Conservation (phyloP, 306 rosid genomes). For the Cicer judaicum region DNA sequence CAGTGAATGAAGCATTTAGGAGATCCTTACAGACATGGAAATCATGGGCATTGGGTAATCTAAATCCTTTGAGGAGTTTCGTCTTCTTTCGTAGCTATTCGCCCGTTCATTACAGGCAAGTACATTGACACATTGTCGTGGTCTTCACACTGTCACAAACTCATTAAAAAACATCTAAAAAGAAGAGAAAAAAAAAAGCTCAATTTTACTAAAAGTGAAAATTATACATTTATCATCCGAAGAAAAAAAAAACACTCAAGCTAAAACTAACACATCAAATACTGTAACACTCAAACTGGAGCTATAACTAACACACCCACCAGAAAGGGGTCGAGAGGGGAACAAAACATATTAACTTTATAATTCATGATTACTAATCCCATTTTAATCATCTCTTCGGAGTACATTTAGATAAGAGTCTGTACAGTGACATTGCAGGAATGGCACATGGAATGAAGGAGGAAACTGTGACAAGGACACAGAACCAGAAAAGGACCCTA, state of each 20-base stretch:
- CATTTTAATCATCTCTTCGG: not conserved
- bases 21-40: constrained; percentile 81
- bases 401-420: constrained; percentile 28
- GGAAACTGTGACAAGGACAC: constrained; percentile 61
- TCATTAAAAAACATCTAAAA: not conserved
- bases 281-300: not conserved
- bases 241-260: too few relatives aligned
- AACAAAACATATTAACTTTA: constrained; percentile 19
- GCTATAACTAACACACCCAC: not conserved
- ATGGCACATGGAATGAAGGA: constrained; percentile 80
- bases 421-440: constrained; percentile 63
- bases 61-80: constrained; percentile 58
- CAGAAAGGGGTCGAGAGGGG: not conserved
- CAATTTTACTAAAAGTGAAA: not conserved
- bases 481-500: constrained; percentile 64
- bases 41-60: constrained; percentile 61
- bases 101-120: constrained; percentile 84
- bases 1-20: constrained; percentile 69
- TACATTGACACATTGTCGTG: not conserved
- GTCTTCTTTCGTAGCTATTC: constrained; percentile 85
- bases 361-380: not conserved
- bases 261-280: too few relatives aligned
- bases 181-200: not conserved
- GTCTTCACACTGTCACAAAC: not conserved
- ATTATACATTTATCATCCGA: too few relatives aligned